Evolutionary conservation across 257 asterid species (phyloP).

Genomic region (Capsicum rhomboideum): DNA sequence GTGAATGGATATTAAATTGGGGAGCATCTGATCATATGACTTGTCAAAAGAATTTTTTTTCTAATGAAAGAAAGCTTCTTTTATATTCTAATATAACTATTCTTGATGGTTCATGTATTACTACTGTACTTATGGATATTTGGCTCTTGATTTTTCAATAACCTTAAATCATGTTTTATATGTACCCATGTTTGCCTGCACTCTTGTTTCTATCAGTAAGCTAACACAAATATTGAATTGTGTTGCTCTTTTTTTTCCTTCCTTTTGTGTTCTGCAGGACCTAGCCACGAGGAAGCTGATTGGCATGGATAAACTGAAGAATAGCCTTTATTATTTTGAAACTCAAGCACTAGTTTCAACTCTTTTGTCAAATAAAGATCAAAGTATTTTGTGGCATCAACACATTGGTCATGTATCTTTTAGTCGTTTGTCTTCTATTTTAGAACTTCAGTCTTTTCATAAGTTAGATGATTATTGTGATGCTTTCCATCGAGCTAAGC

Average conservation of each 20-base stretch:
- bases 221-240: not conserved
- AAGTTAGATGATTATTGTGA: not conserved
- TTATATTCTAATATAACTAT: not conserved
- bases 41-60: not conserved
- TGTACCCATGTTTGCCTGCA: not conserved
- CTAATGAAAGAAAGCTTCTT: not conserved
- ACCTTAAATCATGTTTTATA: not conserved
- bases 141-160: not conserved
- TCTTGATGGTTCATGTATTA: not conserved
- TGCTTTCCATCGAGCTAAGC: not conserved
- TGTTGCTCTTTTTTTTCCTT: not conserved
- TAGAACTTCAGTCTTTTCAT: not conserved
- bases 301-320: not conserved
- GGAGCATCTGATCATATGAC: slow-evolving; percentile 1
- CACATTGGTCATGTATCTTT: not conserved
- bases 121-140: not conserved
- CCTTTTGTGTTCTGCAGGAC: not conserved
- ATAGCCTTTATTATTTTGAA: not conserved
- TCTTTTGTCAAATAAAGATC: not conserved
- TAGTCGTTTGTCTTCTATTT: no score
- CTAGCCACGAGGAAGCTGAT: not conserved
- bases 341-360: not conserved
- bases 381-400: not conserved
- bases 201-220: not conserved
- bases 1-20: not conserved